A percentile compares a stretch with the other conserved stretches of the same genome.
phyloP scores from a whole-genome alignment of 345 rosid species.

The Trapa bicornis region DNA sequence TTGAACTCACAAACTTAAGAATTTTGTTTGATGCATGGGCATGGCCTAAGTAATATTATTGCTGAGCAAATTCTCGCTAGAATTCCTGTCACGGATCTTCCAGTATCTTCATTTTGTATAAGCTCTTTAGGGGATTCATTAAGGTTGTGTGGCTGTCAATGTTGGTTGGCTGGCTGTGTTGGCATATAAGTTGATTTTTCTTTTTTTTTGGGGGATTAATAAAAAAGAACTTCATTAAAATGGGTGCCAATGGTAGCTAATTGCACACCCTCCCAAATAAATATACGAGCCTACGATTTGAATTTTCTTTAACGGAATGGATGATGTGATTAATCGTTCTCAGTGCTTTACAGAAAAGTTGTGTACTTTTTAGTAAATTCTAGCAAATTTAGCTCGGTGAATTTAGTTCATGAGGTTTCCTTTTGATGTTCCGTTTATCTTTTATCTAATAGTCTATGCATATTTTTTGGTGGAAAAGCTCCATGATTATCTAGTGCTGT shows the following conservation, averaged over 20 bases:
- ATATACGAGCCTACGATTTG: no score
- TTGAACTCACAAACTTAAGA: background rate
- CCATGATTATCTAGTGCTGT: background rate
- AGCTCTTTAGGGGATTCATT: background rate
- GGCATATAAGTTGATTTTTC: background rate
- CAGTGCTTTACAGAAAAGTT: background rate
- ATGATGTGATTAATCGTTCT: background rate
- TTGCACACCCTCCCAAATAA: no score
- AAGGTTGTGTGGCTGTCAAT: background rate
- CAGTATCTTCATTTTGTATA: background rate
- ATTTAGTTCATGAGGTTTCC: background rate
- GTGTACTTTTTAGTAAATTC: background rate
- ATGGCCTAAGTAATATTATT: background rate
- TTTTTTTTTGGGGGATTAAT: no score
- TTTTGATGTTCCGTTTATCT: background rate
- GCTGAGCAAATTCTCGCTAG: background rate
- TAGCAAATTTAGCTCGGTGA: background rate
- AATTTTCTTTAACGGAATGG: background rate
- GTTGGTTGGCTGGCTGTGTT: background rate
- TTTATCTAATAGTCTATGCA: background rate
- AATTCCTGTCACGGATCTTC: background rate
- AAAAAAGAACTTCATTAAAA: no score
- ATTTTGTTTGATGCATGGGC: background rate
- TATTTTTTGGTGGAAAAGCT: background rate
- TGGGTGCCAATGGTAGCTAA: no score